Conservation (phyloP, 139 green algal species). For the Tetradesmus lagerheimii region DNA sequence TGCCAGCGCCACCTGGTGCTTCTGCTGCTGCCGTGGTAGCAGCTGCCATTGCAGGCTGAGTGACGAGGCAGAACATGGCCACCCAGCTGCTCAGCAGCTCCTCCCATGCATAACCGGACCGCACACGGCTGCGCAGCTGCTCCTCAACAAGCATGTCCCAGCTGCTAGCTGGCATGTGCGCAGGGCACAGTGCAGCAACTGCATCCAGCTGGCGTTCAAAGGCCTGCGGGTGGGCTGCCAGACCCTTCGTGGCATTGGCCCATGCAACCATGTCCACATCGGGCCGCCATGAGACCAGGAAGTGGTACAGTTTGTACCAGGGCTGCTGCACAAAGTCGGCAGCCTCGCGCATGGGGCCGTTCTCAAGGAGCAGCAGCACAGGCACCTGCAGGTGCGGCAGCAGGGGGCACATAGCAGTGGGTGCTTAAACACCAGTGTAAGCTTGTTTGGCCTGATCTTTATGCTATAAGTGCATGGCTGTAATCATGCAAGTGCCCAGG, state of each 20-base stretch:
- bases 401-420: neutral
- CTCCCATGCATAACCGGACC: constrained; percentile 56
- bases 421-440: too few species aligned
- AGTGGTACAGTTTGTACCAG: constrained; percentile 64
- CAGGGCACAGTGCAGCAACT: constrained; percentile 49
- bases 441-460: neutral
- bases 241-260: neutral
- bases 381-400: constrained; percentile 22
- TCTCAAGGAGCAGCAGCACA: constrained; percentile 60
- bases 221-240: constrained; percentile 51
- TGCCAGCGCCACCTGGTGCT: neutral
- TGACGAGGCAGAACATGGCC: constrained; percentile 47
- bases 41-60: neutral
- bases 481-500: too few species aligned
- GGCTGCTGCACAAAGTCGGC: constrained; percentile 59
- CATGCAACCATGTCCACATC: constrained; percentile 62
- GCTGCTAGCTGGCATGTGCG: neutral
- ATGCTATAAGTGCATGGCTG: neutral
- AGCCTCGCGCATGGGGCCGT: constrained; percentile 49
- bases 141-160: constrained; percentile 62
- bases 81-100: constrained; percentile 68
- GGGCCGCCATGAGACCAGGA: constrained; percentile 52
- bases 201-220: constrained; percentile 62
- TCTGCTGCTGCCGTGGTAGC: neutral
- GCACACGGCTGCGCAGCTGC: neutral